Base-by-base conservation (phyloP, 2,329 filamentous ascomycete species). In the Aspergillus brasiliensis region DNA sequence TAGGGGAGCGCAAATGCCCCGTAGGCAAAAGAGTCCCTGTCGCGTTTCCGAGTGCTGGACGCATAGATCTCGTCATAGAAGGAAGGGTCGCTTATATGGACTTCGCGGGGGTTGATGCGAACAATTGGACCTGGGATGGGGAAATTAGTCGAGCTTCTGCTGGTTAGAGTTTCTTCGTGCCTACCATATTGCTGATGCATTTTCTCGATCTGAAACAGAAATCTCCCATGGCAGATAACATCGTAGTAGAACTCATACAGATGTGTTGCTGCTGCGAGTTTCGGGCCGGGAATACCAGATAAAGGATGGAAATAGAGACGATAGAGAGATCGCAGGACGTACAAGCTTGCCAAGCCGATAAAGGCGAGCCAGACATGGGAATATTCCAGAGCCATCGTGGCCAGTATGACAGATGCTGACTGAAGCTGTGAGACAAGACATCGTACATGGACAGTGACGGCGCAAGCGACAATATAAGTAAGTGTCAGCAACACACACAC, bases 1-100 rank as follows among this genome's bases (percentile, higher is more conserved):
- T 46, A 48, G 8, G 53, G 27, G 0, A 52, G n/a, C 1, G 44
- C 19, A 34, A 58, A 51, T 5, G 23, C 27, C 2, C 19, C 46
- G 34, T 25, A 61, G 42, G 27, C n/a, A 37, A 21, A 8, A 11
- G 8, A 25, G n/a, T 61, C 55, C 28, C 59, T 57, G 8, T 62
- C 57, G 13, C 60, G 60, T 3, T 40, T 44, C 1, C 58, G 46
- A 13, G 11, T 55, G 6, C 47, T 38, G 3, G 48, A 38, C 5
- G 60, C 49, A 28, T 62, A 58, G 31, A 59, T 62, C 10, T 61
- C 51, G 8, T 61, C 55, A 19, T 58, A 54, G 37, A 61, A 61
- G 19, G 21, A 3, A 2, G 48, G 56, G 25, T 61, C 59, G 25
- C 11, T 51, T 34, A 58, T 25, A 46, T 61, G 59, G 5, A 61